Conservation (phyloP, 208 protist species). For the Naegleria fowleri region DNA sequence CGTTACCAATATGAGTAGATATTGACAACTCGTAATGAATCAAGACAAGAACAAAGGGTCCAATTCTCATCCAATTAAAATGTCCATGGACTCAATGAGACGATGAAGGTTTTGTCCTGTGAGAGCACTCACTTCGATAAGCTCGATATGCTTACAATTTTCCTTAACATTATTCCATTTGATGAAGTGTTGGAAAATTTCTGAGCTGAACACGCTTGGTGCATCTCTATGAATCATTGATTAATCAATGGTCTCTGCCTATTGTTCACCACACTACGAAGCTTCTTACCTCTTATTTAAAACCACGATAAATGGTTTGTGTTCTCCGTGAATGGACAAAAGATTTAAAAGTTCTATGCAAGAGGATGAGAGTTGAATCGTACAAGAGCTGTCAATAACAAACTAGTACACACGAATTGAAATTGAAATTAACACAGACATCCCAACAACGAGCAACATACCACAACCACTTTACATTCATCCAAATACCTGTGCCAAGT, state of each 20-base stretch:
- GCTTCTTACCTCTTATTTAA: background rate
- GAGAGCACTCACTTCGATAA: background rate
- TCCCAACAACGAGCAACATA: background rate
- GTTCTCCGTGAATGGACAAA: background rate
- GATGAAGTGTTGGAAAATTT: background rate
- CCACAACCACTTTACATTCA: background rate
- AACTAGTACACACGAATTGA: background rate
- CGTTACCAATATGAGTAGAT: too few relatives aligned
- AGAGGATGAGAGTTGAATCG: background rate
- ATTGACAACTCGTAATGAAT: too few relatives aligned
- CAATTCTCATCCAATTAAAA: too few relatives aligned
- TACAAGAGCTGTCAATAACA: background rate
- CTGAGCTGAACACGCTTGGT: background rate
- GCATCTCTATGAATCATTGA: too few relatives aligned
- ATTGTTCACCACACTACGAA: too few relatives aligned
- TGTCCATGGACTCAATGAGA: background rate
- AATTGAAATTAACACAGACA: background rate
- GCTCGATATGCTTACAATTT: background rate
- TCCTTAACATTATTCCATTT: background rate
- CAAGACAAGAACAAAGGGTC: too few relatives aligned
- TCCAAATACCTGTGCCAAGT: background rate
- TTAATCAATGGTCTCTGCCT: too few relatives aligned
- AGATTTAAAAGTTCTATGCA: constrained; percentile 19
- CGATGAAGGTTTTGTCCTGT: background rate
- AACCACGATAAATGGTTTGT: background rate